Percentiles rank a stretch among this genome's conserved stretches.
Conservation (phyloP, 257 asterid genomes). For the Dorcoceras hygrometricum region DNA sequence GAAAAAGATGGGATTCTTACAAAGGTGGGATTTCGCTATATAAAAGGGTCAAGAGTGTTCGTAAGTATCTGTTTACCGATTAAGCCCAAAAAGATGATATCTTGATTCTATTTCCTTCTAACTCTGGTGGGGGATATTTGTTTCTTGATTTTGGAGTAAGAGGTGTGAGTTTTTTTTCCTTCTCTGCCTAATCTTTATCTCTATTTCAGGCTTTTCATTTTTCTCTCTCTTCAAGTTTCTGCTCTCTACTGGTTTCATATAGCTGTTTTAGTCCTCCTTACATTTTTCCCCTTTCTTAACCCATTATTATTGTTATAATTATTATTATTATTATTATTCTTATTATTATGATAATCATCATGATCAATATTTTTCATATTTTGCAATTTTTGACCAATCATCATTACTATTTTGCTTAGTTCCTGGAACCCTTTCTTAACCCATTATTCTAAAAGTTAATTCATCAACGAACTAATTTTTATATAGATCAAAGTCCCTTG, state of each 20-base stretch:
- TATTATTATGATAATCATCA: no score
- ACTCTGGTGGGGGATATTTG: slow-evolving; percentile 2
- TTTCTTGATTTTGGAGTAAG: slow-evolving; percentile 27
- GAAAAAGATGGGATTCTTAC: slow-evolving; percentile 27
- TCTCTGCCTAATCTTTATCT: slow-evolving; percentile 31
- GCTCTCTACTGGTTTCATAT: background rate
- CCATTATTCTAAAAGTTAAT: no score
- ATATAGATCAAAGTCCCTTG: no score
- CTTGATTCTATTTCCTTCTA: slow-evolving; percentile 8
- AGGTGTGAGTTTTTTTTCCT: background rate
- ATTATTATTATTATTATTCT: no score
- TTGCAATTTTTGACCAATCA: no score
- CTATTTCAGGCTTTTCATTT: slow-evolving; percentile 23
- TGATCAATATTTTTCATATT: no score
- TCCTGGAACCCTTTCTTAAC: no score
- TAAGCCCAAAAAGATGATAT: slow-evolving; percentile 11
- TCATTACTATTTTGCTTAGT: no score
- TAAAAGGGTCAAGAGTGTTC: background rate
- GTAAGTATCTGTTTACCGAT: background rate
- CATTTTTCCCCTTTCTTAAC: background rate
- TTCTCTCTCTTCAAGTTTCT: slow-evolving; percentile 3
- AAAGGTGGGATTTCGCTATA: slow-evolving; percentile 1
- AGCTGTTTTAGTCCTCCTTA: background rate
- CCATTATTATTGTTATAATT: no score
- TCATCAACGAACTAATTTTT: no score